These are phyloP conservation scores for Cutaneotrichosporon sp. DNA, from an alignment of 1,284 basidiomycete species.

Conservation along the genomic window DNA sequence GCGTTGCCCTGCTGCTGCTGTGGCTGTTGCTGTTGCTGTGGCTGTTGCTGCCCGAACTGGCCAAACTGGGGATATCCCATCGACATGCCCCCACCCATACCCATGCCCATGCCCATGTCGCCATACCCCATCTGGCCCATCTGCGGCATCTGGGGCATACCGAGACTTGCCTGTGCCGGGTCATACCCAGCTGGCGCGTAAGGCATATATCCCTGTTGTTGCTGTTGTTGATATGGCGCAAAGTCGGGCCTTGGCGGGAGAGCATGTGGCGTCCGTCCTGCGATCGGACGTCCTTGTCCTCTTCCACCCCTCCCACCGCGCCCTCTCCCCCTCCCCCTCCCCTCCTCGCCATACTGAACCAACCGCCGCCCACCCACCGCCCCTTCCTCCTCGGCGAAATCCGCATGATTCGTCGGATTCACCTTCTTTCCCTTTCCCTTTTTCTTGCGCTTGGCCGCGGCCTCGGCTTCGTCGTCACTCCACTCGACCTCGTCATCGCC, in stretches of 20 bases:
- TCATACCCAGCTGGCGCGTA: conserved; percentile 22
- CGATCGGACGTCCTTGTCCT: conserved; percentile 9
- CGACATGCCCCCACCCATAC: conserved; percentile 16
- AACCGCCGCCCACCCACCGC: conserved; percentile 24
- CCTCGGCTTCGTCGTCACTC: conserved; percentile 60
- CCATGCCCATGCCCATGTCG: conserved; percentile 11
- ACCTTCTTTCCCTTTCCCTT: conserved; percentile 17
- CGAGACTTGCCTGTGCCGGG: conserved; percentile 16
- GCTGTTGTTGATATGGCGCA: not conserved
- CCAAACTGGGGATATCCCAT: conserved; percentile 1
- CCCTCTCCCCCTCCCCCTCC: conserved; percentile 20
- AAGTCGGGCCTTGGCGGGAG: conserved; percentile 13
- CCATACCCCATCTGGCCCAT: conserved; percentile 16
- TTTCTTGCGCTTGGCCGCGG: conserved; percentile 54
- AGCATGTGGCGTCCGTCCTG: conserved; percentile 9
- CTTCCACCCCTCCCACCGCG: conserved; percentile 26
- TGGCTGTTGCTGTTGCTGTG: conserved; percentile 12
- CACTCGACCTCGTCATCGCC: conserved; percentile 59
- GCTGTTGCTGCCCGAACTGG: conserved; percentile 1
- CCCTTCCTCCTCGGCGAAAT: conserved; percentile 37
- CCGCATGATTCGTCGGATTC: conserved; percentile 34
- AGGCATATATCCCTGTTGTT: conserved; percentile 10
- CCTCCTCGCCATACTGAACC: conserved; percentile 28
- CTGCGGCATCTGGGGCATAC: conserved; percentile 11
- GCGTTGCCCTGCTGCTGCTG: conserved; percentile 21